A percentile compares a stretch with the other conserved stretches of the same genome.
Evolutionary conservation across 2,329 filamentous ascomycete species (phyloP).

Genomic region (Alternaria postmessia): DNA sequence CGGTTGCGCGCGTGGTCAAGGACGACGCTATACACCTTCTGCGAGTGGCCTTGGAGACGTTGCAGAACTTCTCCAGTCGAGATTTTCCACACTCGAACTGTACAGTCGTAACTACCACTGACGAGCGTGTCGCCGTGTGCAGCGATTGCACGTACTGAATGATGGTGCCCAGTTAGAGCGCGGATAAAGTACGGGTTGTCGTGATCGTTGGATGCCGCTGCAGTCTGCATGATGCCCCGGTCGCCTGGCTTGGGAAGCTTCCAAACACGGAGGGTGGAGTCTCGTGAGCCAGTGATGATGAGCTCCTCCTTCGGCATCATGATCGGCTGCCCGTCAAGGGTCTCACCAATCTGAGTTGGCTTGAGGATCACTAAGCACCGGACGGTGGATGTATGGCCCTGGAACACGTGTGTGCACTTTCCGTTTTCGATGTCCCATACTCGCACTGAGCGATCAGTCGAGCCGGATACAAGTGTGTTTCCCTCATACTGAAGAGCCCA

Average conservation of each 20-base stretch:
- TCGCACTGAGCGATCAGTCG: constrained; percentile 96
- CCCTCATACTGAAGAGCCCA: constrained; percentile 98
- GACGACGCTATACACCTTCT: constrained; percentile 98
- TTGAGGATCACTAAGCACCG: constrained; percentile 94
- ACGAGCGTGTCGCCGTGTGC: constrained; percentile 96
- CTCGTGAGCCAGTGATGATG: constrained; percentile 96
- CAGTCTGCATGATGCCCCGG: constrained; percentile 78
- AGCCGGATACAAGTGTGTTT: constrained; percentile 93
- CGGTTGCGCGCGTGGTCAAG: constrained; percentile 89
- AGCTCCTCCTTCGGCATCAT: constrained; percentile 94
- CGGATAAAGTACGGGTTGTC: constrained; percentile 97
- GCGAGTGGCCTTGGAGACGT: constrained; percentile 82
- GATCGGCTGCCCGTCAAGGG: constrained; percentile 74
- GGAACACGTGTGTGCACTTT: constrained; percentile 92
- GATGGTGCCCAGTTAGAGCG: constrained; percentile 82
- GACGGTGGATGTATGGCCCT: constrained; percentile 96
- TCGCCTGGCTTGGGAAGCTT: constrained; percentile 84
- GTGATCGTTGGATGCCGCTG: constrained; percentile 73
- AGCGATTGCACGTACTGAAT: constrained; percentile 95
- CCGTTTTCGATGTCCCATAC: constrained; percentile 98
- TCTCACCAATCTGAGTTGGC: constrained; percentile 79
- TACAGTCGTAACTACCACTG: constrained; percentile 95
- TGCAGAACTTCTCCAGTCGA: constrained; percentile 91
- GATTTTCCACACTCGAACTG: constrained; percentile 95
- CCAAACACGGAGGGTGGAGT: constrained; percentile 95